Evolutionary conservation across 306 rosid genomes (phyloP), one percentile per base, ranked within the genome.

Genomic region (Quercus glauca): DNA sequence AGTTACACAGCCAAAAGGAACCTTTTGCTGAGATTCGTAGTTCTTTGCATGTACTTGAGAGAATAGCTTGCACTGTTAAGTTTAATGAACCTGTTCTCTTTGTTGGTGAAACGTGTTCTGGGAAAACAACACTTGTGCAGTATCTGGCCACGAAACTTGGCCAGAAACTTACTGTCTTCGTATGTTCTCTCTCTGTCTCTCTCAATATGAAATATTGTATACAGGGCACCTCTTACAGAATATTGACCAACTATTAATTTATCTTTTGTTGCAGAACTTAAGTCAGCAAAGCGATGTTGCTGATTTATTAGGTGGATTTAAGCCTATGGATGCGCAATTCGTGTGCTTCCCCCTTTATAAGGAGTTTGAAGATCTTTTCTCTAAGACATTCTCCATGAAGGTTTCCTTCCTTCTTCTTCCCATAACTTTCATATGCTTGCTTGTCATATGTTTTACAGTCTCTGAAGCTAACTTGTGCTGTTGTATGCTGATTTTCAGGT

Each of bases 41-140:
- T 88, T 92, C 97, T 80, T 77, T 95, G 73, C 89, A 88, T 86
- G 80, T 88, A 26, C 90, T 95, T 23, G 98, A 92, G 88, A 89
- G 90, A 55, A 84, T 95, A 78, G 97, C 99, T 28, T 86, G 90
- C 70, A 91, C 97, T 82, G 95, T 91, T 69, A 89, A 88, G 87
- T 88, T 82, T 82, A 95, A 91, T 69, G 99, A 95, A 85, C 89
- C 99, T 72, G 97, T 92, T 61, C 99, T 95, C 63, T 83, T 95
- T 86, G 97, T 95, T 81, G 99, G 99, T 81, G 99, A 95, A 89
- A 95, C 99, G 79, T 98, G 99, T 85, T 92, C 98, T 0, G 99
- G 99, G 77, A 95, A 95, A 89, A 95, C 99, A 49, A 92, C 99
- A 25, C 90, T 95, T 59, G 97, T 95, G 78, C 99, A 95, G 88